phyloP scores from a whole-genome alignment of 2,329 filamentous ascomycete genomes.

The Acephala macrosclerotiorum region DNA sequence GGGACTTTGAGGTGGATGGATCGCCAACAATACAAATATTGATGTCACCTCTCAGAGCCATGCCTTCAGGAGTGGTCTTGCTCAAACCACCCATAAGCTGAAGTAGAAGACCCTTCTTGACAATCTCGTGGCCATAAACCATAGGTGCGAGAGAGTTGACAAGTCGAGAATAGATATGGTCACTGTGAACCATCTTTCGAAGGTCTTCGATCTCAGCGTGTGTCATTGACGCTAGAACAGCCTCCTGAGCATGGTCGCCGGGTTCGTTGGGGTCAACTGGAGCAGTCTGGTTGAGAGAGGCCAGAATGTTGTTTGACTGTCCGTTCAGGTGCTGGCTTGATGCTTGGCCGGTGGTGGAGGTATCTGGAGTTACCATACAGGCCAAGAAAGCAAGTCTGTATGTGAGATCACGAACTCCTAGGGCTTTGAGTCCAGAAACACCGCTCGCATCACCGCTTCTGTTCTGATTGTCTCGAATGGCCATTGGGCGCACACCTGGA shows the following conservation, averaged over 20 bases:
- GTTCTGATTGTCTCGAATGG: conserved; percentile 82
- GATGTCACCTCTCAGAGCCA: conserved; percentile 95
- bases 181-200: conserved; percentile 90
- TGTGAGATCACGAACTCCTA: conserved; percentile 94
- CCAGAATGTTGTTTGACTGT: conserved; percentile 84
- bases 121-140: conserved; percentile 96
- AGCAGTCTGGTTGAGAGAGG: conserved; percentile 78
- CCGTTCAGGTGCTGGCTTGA: conserved; percentile 73
- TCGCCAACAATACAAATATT: conserved; percentile 99
- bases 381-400: conserved; percentile 96
- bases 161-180: conserved; percentile 91
- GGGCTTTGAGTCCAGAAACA: conserved; percentile 85
- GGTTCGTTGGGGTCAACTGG: conserved; percentile 71
- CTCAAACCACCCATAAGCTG: conserved; percentile 96
- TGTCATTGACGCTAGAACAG: conserved; percentile 86
- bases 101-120: conserved; percentile 94
- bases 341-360: conserved; percentile 78
- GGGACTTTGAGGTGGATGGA: conserved; percentile 95
- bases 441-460: conserved; percentile 82
- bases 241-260: conserved; percentile 86
- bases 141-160: conserved; percentile 95
- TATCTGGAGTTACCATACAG: conserved; percentile 94
- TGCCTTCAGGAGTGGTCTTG: conserved; percentile 91
- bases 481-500: conserved; percentile 83
- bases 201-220: conserved; percentile 89